Evolutionary conservation across 2,329 filamentous ascomycete species (phyloP).

Genomic region (Sarocladium strictum): DNA sequence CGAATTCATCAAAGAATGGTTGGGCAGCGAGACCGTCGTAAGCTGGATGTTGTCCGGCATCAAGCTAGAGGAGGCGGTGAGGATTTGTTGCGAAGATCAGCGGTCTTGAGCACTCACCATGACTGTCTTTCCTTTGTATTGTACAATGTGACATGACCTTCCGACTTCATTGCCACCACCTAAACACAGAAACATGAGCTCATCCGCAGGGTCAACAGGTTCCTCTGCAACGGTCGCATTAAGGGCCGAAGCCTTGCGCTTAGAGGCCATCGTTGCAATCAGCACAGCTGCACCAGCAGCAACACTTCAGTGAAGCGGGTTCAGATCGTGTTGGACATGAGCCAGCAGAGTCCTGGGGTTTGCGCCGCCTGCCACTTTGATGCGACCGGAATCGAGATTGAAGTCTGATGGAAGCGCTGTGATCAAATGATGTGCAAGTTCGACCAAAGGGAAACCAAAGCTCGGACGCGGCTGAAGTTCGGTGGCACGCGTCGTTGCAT

Average conservation of each 20-base stretch:
- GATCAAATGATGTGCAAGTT: neutral
- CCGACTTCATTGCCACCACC: conserved; percentile 97
- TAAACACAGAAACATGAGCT: conserved; percentile 88
- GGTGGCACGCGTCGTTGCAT: conserved; percentile 12
- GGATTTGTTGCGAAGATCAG: conserved; percentile 10
- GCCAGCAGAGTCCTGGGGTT: neutral
- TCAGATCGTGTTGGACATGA: neutral
- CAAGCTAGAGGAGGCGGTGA: conserved; percentile 55
- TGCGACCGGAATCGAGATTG: neutral
- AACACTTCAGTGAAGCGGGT: neutral
- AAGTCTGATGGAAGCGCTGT: too few species aligned
- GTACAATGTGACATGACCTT: conserved; percentile 92
- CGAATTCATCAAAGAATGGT: conserved; percentile 98
- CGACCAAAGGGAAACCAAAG: neutral
- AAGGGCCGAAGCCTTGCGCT: conserved; percentile 80
- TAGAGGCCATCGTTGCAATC: conserved; percentile 67
- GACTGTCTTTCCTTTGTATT: conserved; percentile 98
- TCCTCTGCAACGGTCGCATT: conserved; percentile 64
- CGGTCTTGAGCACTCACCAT: conserved; percentile 58
- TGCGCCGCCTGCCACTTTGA: neutral
- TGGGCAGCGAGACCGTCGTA: conserved; percentile 91
- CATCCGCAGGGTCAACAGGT: conserved; percentile 85
- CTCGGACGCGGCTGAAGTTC: conserved; percentile 11
- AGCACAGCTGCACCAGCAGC: neutral
- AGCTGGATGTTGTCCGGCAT: conserved; percentile 93